Evolutionary conservation across 768 basidiomycete species (phyloP).

Genomic region (Panus rudis): DNA sequence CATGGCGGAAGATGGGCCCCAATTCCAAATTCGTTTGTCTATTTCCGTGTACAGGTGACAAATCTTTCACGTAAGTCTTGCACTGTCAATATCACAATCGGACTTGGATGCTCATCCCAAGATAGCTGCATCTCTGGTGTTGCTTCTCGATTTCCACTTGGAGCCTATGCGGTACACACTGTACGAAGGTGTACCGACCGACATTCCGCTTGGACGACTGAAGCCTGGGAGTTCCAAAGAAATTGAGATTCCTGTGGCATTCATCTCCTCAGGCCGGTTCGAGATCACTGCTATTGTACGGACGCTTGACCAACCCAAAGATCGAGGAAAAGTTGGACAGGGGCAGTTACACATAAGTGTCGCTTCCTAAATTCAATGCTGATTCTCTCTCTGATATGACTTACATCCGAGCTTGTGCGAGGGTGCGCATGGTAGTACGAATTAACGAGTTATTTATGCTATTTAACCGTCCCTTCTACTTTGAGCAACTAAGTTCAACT

Average conservation of each 20-base stretch:
- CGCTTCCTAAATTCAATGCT: no score
- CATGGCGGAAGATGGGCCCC: constrained; percentile 42
- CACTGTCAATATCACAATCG: constrained; percentile 1
- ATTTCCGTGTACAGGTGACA: constrained; percentile 46
- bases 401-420: no score
- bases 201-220: constrained; percentile 61
- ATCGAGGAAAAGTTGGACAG: constrained; percentile 23
- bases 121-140: constrained; percentile 44
- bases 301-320: constrained; percentile 14
- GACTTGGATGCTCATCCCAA: neutral
- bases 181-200: constrained; percentile 57
- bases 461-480: no score
- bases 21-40: constrained; percentile 54
- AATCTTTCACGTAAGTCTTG: constrained; percentile 62
- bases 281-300: constrained; percentile 34
- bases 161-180: constrained; percentile 61
- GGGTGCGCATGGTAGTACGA: no score
- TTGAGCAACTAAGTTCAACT: no score
- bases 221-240: constrained; percentile 44
- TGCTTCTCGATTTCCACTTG: constrained; percentile 46
- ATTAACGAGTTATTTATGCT: no score
- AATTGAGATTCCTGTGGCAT: constrained; percentile 56
- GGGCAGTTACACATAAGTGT: constrained; percentile 32
- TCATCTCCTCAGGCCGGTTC: constrained; percentile 66
- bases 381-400: no score